A percentile compares a stretch with the other conserved stretches of the same genome.
These are phyloP conservation scores for Penicillium sp. DNA, from an alignment of 2,329 filamentous ascomycete species.

Conservation along the genomic window DNA sequence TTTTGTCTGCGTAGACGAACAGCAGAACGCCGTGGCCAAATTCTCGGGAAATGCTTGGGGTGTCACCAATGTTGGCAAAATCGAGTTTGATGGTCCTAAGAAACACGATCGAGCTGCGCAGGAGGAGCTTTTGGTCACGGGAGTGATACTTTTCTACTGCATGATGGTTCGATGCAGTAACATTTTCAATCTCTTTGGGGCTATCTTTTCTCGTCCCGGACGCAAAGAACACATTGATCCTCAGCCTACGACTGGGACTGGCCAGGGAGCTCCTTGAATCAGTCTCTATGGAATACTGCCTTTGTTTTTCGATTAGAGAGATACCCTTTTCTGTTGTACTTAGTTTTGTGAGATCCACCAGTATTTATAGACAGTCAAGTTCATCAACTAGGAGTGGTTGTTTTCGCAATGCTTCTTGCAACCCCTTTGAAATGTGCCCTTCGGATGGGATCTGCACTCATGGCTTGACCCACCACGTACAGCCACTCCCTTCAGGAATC, in stretches of 20 bases:
- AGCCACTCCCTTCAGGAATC: no score
- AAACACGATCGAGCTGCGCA: conserved; percentile 16
- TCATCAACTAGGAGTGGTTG: no score
- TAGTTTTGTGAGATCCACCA: no score
- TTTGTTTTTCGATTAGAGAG: no score
- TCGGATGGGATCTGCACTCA: no score
- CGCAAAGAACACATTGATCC: conserved; percentile 16
- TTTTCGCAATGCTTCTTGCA: no score
- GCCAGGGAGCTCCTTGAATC: not conserved
- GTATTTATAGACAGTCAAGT: no score
- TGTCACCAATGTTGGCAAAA: conserved; percentile 26
- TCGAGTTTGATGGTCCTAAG: conserved; percentile 28
- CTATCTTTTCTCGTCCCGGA: conserved; percentile 21
- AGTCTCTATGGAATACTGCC: no score
- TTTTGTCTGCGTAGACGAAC: conserved; percentile 32
- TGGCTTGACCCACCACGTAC: no score
- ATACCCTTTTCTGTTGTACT: no score
- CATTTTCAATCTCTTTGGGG: conserved; percentile 27
- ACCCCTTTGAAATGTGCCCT: no score
- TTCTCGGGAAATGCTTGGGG: conserved; percentile 27
- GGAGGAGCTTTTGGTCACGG: conserved; percentile 33
- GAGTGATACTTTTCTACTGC: conserved; percentile 29
- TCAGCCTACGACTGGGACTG: not conserved
- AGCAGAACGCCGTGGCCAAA: conserved; percentile 30
- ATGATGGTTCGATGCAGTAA: conserved; percentile 28